Conservation (phyloP, 345 rosid species). For the Draba incana region DNA sequence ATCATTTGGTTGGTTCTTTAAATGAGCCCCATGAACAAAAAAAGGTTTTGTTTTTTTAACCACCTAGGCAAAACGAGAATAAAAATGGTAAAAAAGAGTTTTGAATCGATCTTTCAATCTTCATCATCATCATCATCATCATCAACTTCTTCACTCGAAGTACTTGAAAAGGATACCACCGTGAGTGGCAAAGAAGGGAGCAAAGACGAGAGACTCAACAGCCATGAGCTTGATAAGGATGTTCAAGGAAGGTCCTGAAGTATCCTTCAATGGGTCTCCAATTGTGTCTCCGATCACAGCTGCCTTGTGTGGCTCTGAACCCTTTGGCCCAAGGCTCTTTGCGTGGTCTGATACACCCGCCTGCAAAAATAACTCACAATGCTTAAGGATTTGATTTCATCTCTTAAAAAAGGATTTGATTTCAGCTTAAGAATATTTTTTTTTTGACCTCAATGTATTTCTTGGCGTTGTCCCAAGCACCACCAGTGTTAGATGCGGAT, state of each 20-base stretch:
- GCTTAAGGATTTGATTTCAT: slow-evolving; percentile 4
- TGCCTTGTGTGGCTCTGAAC: slow-evolving; percentile 96
- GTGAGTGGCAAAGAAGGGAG: slow-evolving; percentile 95
- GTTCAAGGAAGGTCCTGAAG: slow-evolving; percentile 97
- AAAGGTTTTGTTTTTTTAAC: slow-evolving; percentile 20
- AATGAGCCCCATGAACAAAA: slow-evolving; percentile 39
- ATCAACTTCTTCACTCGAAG: slow-evolving; percentile 37
- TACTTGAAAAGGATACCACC: slow-evolving; percentile 91
- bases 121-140: slow-evolving; percentile 35
- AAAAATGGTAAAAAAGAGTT: slow-evolving; percentile 37
- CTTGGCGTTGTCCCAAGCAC: slow-evolving; percentile 99
- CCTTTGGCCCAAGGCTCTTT: slow-evolving; percentile 82
- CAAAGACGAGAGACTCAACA: slow-evolving; percentile 93
- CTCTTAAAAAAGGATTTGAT: slow-evolving; percentile 4
- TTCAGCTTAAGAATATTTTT: not conserved
- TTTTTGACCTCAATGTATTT: slow-evolving; percentile 88
- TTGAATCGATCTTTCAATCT: slow-evolving; percentile 26
- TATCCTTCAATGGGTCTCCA: slow-evolving; percentile 96
- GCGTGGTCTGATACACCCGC: slow-evolving; percentile 96
- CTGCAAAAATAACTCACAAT: slow-evolving; percentile 40
- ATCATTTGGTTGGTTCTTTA: slow-evolving; percentile 39
- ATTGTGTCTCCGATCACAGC: slow-evolving; percentile 96
- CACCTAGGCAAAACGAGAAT: slow-evolving; percentile 41
- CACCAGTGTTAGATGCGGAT: slow-evolving; percentile 97
- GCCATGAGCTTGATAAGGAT: slow-evolving; percentile 98